Evolutionary conservation across 73 alveolate genomes (phyloP), one percentile per base, ranked within the genome.

Genomic region (Paramecium biaurelia): DNA sequence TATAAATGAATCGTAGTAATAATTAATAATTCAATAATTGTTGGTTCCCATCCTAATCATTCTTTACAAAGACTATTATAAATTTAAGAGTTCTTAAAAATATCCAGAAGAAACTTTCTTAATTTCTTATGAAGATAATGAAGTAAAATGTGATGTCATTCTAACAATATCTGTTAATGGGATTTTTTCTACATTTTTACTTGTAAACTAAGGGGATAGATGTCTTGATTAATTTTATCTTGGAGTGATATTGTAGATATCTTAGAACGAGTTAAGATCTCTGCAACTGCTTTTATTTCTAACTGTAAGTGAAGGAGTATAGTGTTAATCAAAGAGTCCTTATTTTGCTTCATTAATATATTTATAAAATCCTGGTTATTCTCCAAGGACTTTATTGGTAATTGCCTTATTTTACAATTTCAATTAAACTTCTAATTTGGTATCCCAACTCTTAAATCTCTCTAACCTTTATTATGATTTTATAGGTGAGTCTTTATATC

Each of bases 361-460:
- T 26, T 63, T 30, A 30, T 63, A 63, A 63, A 63, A 63, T 30
- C 28, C 14, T 63, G 84, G 84, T 24, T 63, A 30, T 63, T 63
- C 84, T 63, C 84, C 84, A 30, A 63, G 84, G 0, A 72, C 86
- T 72, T n/a, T 72, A 35, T 37, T 72, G n/a, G 38, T 14, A 38
- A 72, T 72, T 7, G 86, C 38, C 20, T 32, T 72, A 21, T 72
- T 72, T 37, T 72, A 38, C 15, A 72, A 7, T 42, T 72, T 35
- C 18, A 72, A 42, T 72, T 72, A 37, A 72, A 72, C 58, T 1
- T 72, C 86, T 72, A 72, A 72, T 1, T 34, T 34, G n/a, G 30
- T 18, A 72, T 72, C 86, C 58, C 86, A 35, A 72, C 35, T 72
- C 21, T 72, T 72, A 38, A 35, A 72, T 72, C 86, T 72, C 32